phyloP scores from a whole-genome alignment of 495 filamentous ascomycete species.

The Aspergillus sparsus region DNA sequence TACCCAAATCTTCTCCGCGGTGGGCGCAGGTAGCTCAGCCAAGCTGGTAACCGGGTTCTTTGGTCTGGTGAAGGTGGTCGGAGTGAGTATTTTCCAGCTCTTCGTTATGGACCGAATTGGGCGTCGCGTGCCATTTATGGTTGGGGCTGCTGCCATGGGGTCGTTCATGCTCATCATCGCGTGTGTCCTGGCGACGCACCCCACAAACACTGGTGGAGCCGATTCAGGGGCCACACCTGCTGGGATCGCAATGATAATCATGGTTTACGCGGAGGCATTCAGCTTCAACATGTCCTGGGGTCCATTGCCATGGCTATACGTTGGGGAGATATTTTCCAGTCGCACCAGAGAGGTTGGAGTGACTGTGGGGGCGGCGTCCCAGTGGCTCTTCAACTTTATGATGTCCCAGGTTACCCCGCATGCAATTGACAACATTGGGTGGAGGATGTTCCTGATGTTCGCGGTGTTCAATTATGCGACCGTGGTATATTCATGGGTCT shows the following conservation, averaged over 20 bases:
- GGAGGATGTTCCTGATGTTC: constrained; percentile 58
- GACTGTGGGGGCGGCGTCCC: constrained; percentile 48
- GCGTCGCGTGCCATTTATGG: constrained; percentile 53
- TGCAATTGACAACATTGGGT: constrained; percentile 52
- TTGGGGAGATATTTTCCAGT: constrained; percentile 55
- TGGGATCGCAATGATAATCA: constrained; percentile 50
- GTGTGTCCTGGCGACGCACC: constrained; percentile 45
- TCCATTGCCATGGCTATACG: constrained; percentile 41
- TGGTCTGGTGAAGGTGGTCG: constrained; percentile 48
- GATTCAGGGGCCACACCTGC: constrained; percentile 33
- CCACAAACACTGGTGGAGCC: constrained; percentile 39
- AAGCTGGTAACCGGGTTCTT: constrained; percentile 53
- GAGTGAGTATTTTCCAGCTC: constrained; percentile 43
- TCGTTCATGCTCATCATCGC: constrained; percentile 56
- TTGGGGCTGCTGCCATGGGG: constrained; percentile 52
- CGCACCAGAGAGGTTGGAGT: constrained; percentile 53
- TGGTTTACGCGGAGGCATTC: constrained; percentile 53
- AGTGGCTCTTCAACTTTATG: constrained; percentile 60
- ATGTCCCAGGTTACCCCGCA: constrained; percentile 55
- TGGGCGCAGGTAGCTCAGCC: constrained; percentile 43
- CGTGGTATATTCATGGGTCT: constrained; percentile 47
- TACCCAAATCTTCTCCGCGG: constrained; percentile 48
- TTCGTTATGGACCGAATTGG: constrained; percentile 56
- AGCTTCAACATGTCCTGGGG: constrained; percentile 47
- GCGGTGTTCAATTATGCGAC: constrained; percentile 53